phyloP scores from a whole-genome alignment of 164 flowering plant species.

The Platanus orientalis region DNA sequence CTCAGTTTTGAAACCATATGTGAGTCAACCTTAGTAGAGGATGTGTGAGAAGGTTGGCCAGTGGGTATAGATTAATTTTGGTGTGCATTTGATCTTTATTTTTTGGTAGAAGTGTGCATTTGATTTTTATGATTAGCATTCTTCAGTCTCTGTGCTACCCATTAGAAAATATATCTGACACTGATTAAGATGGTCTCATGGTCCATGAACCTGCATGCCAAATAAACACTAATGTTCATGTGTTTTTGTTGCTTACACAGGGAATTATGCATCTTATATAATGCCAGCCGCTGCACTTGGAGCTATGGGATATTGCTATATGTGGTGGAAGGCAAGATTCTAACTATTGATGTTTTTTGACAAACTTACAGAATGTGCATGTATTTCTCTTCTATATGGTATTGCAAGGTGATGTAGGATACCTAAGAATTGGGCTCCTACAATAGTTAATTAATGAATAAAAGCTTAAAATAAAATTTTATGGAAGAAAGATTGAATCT shows the following conservation, averaged over 20 bases:
- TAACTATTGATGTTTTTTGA: conserved; percentile 5
- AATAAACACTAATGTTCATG: neutral
- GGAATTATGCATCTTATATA: conserved; percentile 54
- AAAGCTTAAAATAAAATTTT: no score
- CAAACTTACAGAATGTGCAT: neutral
- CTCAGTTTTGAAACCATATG: neutral
- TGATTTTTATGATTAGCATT: neutral
- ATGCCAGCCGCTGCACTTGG: conserved; percentile 90
- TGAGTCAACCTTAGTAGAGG: no score
- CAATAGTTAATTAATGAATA: no score
- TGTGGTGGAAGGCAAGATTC: conserved; percentile 86
- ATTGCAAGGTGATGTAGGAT: no score
- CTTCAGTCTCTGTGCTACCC: neutral
- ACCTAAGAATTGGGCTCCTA: no score
- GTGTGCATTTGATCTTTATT: neutral
- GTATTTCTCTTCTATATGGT: neutral
- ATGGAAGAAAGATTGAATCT: no score
- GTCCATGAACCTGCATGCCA: neutral
- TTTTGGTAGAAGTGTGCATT: neutral
- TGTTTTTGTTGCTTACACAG: conserved; percentile 27
- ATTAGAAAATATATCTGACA: neutral
- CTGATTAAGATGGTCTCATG: no score
- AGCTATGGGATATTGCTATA: conserved; percentile 90
- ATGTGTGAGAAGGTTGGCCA: neutral
- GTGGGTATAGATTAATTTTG: neutral